Conservation (phyloP, 164 flowering plant species). For the Vitis labrusca region DNA sequence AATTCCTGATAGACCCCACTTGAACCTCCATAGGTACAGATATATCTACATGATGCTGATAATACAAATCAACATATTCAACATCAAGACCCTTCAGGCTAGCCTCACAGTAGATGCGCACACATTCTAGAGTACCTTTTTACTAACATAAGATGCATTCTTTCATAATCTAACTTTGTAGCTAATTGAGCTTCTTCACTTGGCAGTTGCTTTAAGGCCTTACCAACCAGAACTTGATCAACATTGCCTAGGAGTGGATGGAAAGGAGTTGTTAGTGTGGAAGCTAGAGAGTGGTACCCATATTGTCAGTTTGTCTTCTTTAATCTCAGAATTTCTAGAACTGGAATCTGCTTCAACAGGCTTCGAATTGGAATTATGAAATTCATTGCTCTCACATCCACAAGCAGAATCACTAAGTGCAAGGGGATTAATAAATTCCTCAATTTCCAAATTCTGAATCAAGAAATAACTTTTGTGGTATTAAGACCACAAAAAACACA, state of each 20-base stretch:
- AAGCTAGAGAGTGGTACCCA: too few species aligned
- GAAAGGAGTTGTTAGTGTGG: too few species aligned
- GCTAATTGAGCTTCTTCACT: slow-evolving; percentile 24
- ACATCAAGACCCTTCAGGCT: slow-evolving; percentile 24
- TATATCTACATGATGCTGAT: slow-evolving; percentile 21
- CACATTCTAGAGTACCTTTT: slow-evolving; percentile 17
- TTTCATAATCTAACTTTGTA: slow-evolving; percentile 21
- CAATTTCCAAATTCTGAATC: slow-evolving; percentile 38
- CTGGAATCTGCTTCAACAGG: slow-evolving; percentile 22
- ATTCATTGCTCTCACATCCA: slow-evolving; percentile 27
- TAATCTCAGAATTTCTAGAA: slow-evolving; percentile 13
- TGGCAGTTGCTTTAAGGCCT: slow-evolving; percentile 29
- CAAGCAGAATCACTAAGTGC: slow-evolving; percentile 25
- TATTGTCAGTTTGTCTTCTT: slow-evolving; percentile 17
- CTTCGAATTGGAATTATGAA: slow-evolving; percentile 14
- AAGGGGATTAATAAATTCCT: slow-evolving; percentile 38
- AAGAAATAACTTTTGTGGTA: not conserved
- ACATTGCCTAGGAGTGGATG: slow-evolving; percentile 11
- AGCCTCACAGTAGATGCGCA: slow-evolving; percentile 16
- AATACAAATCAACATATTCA: slow-evolving; percentile 26
- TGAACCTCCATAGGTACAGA: slow-evolving; percentile 15
- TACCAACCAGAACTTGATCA: slow-evolving; percentile 57
- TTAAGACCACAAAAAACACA: not conserved
- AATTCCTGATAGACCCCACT: too few species aligned
- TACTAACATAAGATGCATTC: not conserved